phyloP scores from a whole-genome alignment of 306 rosid species.

The Parietaria judaica region DNA sequence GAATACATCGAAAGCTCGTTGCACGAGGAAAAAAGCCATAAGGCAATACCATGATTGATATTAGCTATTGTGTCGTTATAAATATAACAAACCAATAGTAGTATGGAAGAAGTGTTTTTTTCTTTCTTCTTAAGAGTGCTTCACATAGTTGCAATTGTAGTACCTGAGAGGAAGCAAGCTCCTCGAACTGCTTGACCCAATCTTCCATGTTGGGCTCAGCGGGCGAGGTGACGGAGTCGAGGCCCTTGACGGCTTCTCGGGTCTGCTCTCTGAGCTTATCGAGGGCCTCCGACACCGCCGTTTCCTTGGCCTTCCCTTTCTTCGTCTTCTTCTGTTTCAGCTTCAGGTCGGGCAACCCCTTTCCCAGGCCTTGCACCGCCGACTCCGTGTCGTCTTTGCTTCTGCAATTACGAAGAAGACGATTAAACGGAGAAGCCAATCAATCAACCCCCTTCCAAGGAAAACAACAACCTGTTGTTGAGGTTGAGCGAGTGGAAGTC shows the following conservation, averaged over 20 bases:
- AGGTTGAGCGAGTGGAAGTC: conserved; percentile 77
- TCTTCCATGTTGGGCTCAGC: conserved; percentile 70
- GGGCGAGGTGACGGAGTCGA: conserved; percentile 17
- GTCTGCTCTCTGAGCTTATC: conserved; percentile 11
- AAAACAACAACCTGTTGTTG: conserved; percentile 25
- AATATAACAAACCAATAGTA: too few species aligned
- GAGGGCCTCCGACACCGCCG: conserved; percentile 1
- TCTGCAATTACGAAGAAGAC: conserved; percentile 13
- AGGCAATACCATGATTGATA: too few species aligned
- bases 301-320: conserved; percentile 30
- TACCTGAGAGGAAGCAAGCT: conserved; percentile 12
- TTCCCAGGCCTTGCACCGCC: conserved; percentile 69
- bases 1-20: too few species aligned
- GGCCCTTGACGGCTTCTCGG: conserved; percentile 12
- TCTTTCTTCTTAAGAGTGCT: too few species aligned
- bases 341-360: conserved; percentile 72
- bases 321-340: conserved; percentile 74
- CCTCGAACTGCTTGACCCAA: conserved; percentile 93
- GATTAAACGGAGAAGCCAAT: background rate
- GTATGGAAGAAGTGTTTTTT: too few species aligned
- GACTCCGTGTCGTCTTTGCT: conserved; percentile 21
- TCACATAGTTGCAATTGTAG: background rate
- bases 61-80: too few species aligned
- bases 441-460: background rate
- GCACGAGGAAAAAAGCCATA: too few species aligned